Evolutionary conservation across 345 rosid species (phyloP), one percentile per base, ranked within the genome.

Genomic region (Pugionium dolabratum): DNA sequence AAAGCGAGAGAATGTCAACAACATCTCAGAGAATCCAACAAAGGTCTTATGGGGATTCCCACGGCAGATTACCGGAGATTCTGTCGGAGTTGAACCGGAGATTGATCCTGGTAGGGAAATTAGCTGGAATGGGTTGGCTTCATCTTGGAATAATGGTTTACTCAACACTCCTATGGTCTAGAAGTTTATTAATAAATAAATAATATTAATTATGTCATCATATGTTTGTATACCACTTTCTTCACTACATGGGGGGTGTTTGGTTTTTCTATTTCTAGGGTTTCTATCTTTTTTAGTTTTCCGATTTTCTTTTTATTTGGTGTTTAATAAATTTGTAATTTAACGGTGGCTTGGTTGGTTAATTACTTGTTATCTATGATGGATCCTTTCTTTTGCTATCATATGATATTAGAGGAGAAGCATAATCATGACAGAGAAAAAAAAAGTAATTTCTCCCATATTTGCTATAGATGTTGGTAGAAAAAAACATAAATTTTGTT

Each of bases 21-120:
- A 67, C 57, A 41, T 48, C 18, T 56, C 52, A 6, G 76, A 60
- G 73, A 85, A 81, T 62, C 49, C 40, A 5, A 75, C 67, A 27
- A 81, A 71, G 78, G 57, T 78, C 30, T 67, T 85, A 49, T 80
- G 78, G 85, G 93, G 91, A 2, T 81, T 78, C 58, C 97, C 93
- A 18, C 88, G 97, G 96, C 91, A 85, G 72, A 63, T 72, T n/a
- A 81, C 69, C 81, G 90, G 83, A 31, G 85, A 78, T 45, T 60
- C 49, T 9, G 29, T 70, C 70, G 73, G 79, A 48, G 79, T 56
- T 36, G 60, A 51, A 64, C 63, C 74, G 52, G 85, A 73, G 43
- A 70, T 68, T 71, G 85, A 81, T 71, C 55, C 80, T 28, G 81
- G 77, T 39, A 72, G 74, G 62, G 87, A 77, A 45, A 18, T 18